Percentiles rank a stretch among this genome's conserved stretches.
These are phyloP conservation scores for Polysphondylium violaceum DNA, from an alignment of 78 protist species.

Conservation along the genomic window DNA sequence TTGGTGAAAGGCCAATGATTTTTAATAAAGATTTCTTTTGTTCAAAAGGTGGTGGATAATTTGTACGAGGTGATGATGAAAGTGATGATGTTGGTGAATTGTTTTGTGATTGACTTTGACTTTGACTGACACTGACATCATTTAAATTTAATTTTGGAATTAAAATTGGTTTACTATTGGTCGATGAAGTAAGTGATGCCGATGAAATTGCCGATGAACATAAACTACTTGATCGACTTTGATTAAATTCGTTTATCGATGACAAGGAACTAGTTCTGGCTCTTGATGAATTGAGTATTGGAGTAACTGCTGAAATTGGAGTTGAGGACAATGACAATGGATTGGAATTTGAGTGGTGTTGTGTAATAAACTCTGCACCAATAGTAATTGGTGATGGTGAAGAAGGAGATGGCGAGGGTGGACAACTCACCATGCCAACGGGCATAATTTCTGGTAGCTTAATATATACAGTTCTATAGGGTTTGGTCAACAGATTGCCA, in stretches of 20 bases:
- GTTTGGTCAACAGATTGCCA: slow-evolving; percentile 20
- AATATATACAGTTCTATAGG: slow-evolving; percentile 35
- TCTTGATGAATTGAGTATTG: too few relatives aligned
- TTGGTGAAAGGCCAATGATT: slow-evolving; percentile 62
- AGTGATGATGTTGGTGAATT: not conserved
- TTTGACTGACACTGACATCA: not conserved
- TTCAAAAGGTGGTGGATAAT: slow-evolving; percentile 16
- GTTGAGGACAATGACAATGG: not conserved
- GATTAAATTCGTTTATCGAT: too few relatives aligned
- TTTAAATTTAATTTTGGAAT: slow-evolving; percentile 45
- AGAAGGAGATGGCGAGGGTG: not conserved
- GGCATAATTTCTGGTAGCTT: slow-evolving; percentile 55
- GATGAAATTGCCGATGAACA: not conserved
- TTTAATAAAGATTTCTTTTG: slow-evolving; percentile 30
- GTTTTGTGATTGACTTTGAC: not conserved
- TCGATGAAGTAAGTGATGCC: slow-evolving; percentile 5
- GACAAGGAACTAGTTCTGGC: too few relatives aligned
- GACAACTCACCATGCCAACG: slow-evolving; percentile 2
- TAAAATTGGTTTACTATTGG: not conserved
- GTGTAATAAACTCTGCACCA: not conserved
- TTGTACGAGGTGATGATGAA: slow-evolving; percentile 1
- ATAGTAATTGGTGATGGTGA: slow-evolving; percentile 7
- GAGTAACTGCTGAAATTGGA: not conserved
- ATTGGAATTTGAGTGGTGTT: not conserved
- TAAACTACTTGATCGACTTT: too few relatives aligned